Evolutionary conservation across 169 alveolate genomes (phyloP), one percentile per base, ranked within the genome.

Genomic region (Cryptosporidium ubiquitum): DNA sequence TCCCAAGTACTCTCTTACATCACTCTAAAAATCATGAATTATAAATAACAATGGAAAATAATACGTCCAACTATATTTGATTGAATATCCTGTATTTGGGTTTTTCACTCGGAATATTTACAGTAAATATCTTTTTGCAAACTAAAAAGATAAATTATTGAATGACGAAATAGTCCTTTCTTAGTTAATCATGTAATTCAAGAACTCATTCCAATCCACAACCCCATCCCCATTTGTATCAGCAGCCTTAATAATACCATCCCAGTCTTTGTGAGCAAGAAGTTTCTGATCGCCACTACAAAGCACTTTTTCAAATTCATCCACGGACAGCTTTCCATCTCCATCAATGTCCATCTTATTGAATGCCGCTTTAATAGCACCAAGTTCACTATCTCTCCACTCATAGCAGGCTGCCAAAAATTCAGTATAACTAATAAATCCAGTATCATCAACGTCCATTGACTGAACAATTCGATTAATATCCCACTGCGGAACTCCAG

Each of bases 211-310:
- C 92, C 93, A 93, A 73, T 94, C 95, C 23, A 94, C 92, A 86
- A 86, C 93, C 26, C 96, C 96, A 68, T 94, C 95, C 5, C 95
- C 94, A 58, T 94, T 91, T 26, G 73, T 84, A 84, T 94, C 96
- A 39, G 93, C 95, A 42, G 92, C 93, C 55, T 86, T 91, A 31
- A 94, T 86, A 47, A 92, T 86, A 39, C 35, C 75, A 64, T 84
- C 69, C 79, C 91, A 57, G 29, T 86, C 92, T 39, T 89, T 85
- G 55, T 86, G 91, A 52, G 86, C 84, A 31, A 91, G 91, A 12
- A 86, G 71, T 18, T 85, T 85, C 70, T 84, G 89, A 69, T 91
- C 94, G 31, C 86, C 94, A 64, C 73, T 71, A 44, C 92, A 91
- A 20, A 93, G 85, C 10, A 93, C 84, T n/a, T 91, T 84, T 71